A percentile compares a stretch with the other conserved stretches of the same genome.
phyloP scores from a whole-genome alignment of 352 stramenopile species.

The Peronospora belbahrii region DNA sequence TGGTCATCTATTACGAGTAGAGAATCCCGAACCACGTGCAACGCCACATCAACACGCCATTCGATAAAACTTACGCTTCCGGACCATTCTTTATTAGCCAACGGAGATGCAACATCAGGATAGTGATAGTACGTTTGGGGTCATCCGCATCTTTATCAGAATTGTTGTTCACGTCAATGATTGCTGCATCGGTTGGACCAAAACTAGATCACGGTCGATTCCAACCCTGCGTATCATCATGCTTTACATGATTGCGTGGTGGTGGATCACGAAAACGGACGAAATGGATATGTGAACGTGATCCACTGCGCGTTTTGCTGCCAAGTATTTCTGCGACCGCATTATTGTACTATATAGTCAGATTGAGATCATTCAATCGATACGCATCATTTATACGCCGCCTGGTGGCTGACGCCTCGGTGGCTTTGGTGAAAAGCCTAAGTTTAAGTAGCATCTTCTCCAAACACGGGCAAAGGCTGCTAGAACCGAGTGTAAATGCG shows the following conservation, averaged over 20 bases:
- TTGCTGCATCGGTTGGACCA: constrained; percentile 9
- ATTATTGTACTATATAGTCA: background rate
- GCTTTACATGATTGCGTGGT: constrained; percentile 54
- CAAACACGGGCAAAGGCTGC: constrained; percentile 69
- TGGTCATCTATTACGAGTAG: constrained; percentile 74
- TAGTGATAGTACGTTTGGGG: constrained; percentile 9
- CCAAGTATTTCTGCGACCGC: constrained; percentile 60
- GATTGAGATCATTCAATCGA: background rate
- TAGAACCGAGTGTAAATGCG: constrained; percentile 76
- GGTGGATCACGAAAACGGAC: constrained; percentile 55
- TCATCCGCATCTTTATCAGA: constrained; percentile 15
- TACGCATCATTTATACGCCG: constrained; percentile 3
- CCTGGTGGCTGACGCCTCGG: constrained; percentile 51
- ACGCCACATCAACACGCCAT: constrained; percentile 67
- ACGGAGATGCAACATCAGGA: constrained; percentile 35
- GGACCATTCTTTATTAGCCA: constrained; percentile 58
- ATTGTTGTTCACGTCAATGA: constrained; percentile 14
- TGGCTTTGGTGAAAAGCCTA: constrained; percentile 63
- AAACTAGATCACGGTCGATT: constrained; percentile 1
- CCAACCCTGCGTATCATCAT: constrained; percentile 33
- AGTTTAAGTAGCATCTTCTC: constrained; percentile 82
- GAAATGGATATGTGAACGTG: constrained; percentile 69
- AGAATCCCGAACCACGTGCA: constrained; percentile 65
- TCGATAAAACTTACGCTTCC: constrained; percentile 83
- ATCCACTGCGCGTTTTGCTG: constrained; percentile 58